Conservation (phyloP, 2,329 filamentous ascomycete genomes). For the Colletotrichum eremochloae region DNA sequence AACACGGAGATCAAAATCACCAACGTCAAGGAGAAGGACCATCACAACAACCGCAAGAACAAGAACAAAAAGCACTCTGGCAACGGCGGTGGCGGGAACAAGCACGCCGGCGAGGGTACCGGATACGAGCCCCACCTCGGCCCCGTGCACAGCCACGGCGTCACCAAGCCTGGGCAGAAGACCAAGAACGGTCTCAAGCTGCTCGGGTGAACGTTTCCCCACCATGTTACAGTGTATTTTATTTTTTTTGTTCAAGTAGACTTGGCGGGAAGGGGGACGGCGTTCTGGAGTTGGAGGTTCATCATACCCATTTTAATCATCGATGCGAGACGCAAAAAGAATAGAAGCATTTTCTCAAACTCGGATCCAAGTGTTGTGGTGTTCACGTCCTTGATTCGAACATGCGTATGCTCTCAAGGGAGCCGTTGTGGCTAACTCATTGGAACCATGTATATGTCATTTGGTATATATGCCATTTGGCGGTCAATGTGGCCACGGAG, state of each 20-base stretch:
- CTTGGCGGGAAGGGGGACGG: not conserved
- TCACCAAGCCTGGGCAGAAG: conserved; percentile 74
- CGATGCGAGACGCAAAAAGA: not conserved
- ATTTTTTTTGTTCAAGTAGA: not conserved
- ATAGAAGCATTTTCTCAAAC: not conserved
- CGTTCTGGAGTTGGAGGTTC: conserved; percentile 21
- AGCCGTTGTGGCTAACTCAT: too few relatives aligned
- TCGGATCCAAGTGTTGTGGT: not conserved
- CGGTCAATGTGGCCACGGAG: not conserved
- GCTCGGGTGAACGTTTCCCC: conserved; percentile 61
- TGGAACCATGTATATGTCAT: not conserved
- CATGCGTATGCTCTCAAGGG: not conserved
- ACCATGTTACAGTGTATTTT: not conserved
- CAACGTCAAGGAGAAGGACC: conserved; percentile 64
- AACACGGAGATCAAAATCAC: conserved; percentile 91
- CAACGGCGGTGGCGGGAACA: conserved; percentile 49
- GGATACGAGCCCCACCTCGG: conserved; percentile 66
- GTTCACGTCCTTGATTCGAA: not conserved
- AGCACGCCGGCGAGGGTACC: conserved; percentile 51
- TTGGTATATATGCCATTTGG: not conserved
- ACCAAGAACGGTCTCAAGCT: conserved; percentile 75
- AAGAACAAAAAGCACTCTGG: conserved; percentile 47
- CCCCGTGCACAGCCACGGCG: conserved; percentile 62
- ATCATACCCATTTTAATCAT: conserved; percentile 20
- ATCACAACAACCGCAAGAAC: conserved; percentile 48